Evolutionary conservation across 257 asterid genomes (phyloP).

Genomic region (Paulownia fortunei): DNA sequence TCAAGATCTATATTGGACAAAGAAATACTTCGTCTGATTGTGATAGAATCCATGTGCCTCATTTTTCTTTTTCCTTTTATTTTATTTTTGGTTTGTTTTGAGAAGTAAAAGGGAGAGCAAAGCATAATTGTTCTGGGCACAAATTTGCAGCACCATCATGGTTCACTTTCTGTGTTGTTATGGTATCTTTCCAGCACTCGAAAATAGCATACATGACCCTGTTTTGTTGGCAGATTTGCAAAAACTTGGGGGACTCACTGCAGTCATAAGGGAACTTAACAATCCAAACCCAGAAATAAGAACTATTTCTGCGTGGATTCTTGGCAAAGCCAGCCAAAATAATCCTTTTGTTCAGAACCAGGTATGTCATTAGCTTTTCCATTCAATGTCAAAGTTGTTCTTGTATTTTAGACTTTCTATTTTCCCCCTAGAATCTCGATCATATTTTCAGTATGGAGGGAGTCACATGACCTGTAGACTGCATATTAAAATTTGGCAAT

Average conservation of each 20-base stretch:
- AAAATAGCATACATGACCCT: neutral
- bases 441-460: neutral
- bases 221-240: constrained; percentile 61
- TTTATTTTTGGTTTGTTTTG: neutral
- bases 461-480: constrained; percentile 21
- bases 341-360: constrained; percentile 80
- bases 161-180: neutral
- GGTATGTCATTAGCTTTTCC: constrained; percentile 44
- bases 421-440: neutral
- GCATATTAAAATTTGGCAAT: constrained; percentile 27
- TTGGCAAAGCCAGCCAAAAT: constrained; percentile 93
- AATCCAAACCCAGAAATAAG: constrained; percentile 62
- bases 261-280: constrained; percentile 57
- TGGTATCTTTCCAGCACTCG: neutral
- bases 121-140: neutral
- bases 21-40: neutral
- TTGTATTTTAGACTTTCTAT: neutral
- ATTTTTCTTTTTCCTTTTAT: neutral
- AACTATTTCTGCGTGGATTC: constrained; percentile 72
- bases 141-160: neutral
- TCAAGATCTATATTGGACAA: neutral
- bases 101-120: neutral
- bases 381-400: constrained; percentile 17
- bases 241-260: constrained; percentile 76
- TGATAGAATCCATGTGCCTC: neutral